Percentiles rank a stretch among this genome's conserved stretches.
These are phyloP conservation scores for Fusarium sp. DNA, from an alignment of 2,329 filamentous ascomycete species.

Conservation along the genomic window DNA sequence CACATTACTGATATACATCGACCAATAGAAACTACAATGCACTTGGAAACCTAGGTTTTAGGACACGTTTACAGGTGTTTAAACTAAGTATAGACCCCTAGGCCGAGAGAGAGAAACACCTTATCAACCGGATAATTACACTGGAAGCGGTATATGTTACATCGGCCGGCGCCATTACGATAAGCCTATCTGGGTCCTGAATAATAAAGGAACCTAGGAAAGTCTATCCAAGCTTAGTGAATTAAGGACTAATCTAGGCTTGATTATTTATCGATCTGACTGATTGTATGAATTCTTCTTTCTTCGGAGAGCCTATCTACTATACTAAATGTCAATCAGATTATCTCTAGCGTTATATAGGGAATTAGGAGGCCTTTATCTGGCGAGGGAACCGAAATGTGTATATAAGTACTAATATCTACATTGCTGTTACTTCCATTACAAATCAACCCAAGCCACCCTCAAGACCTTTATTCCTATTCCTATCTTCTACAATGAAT, in stretches of 20 bases:
- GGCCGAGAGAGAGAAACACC: too few relatives aligned
- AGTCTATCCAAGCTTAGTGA: too few relatives aligned
- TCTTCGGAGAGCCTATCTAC: not conserved
- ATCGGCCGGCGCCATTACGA: not conserved
- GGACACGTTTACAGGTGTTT: too few relatives aligned
- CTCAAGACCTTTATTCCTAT: not conserved
- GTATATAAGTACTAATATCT: not conserved
- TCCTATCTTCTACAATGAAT: not conserved
- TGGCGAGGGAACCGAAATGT: not conserved
- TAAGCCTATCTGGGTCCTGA: not conserved
- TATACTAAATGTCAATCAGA: not conserved
- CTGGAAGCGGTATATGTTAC: not conserved
- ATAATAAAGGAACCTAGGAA: not conserved
- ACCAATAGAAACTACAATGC: not conserved
- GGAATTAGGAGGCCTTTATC: fast-evolving
- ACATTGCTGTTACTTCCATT: not conserved
- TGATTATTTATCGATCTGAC: not conserved
- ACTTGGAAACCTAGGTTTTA: not conserved
- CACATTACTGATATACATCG: not conserved
- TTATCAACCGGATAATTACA: not conserved
- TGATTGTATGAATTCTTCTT: not conserved
- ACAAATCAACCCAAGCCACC: not conserved
- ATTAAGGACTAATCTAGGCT: not conserved
- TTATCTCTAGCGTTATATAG: not conserved
- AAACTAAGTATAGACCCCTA: too few relatives aligned